phyloP scores from a whole-genome alignment of 2,329 filamentous ascomycete species.

The Fusarium algeriense region DNA sequence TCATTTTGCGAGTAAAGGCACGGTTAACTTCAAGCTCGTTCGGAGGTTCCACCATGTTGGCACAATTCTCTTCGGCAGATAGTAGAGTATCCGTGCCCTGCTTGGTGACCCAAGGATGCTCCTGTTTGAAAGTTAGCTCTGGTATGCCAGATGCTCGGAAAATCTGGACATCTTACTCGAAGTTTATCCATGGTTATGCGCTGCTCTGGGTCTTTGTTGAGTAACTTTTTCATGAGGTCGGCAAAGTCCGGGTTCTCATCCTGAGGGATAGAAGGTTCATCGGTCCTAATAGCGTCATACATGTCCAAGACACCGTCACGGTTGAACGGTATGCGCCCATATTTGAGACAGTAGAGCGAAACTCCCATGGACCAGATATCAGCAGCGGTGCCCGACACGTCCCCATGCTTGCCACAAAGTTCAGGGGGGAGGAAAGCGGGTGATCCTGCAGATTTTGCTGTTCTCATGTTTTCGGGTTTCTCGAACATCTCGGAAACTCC shows the following conservation, averaged over 20 bases:
- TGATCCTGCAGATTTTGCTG: conserved; percentile 91
- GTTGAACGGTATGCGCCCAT: conserved; percentile 89
- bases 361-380: conserved; percentile 99
- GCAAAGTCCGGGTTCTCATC: conserved; percentile 76
- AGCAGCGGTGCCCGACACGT: conserved; percentile 88
- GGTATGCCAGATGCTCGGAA: not conserved
- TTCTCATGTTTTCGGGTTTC: conserved; percentile 86
- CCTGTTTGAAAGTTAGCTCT: conserved; percentile 62
- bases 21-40: conserved; percentile 91
- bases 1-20: conserved; percentile 91
- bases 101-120: conserved; percentile 93
- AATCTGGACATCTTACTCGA: conserved; percentile 70
- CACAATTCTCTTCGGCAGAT: conserved; percentile 86
- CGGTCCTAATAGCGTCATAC: conserved; percentile 86
- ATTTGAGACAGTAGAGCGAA: conserved; percentile 91
- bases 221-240: conserved; percentile 77
- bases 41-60: conserved; percentile 81
- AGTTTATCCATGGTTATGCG: conserved; percentile 87
- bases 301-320: conserved; percentile 83
- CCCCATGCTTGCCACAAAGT: conserved; percentile 87
- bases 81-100: conserved; percentile 82
- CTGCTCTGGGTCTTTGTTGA: conserved; percentile 87
- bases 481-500: conserved; percentile 99
- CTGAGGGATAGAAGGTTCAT: conserved; percentile 71
- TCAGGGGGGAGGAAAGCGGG: conserved; percentile 96